Conservation (phyloP, 2,329 filamentous ascomycete species). For the Neocucurbitaria cava region DNA sequence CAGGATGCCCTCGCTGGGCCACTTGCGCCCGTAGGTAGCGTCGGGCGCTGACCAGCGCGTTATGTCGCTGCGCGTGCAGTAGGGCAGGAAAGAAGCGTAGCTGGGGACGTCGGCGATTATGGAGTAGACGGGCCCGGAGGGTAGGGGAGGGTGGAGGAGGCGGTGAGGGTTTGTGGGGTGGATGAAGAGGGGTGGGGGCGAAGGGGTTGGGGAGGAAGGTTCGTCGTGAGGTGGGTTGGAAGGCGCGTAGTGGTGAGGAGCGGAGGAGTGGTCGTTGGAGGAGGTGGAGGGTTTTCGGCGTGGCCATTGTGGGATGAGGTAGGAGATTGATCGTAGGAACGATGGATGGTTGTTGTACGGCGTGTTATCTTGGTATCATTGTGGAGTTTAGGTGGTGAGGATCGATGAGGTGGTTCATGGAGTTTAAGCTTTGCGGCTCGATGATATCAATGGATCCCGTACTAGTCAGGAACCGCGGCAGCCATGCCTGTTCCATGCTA, state of each 20-base stretch:
- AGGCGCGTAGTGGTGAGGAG: slow-evolving; percentile 47
- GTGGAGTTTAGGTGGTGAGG: background rate
- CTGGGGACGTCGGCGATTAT: slow-evolving; percentile 84
- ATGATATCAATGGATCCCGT: no score
- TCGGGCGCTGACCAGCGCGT: slow-evolving; percentile 72
- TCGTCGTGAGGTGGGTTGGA: slow-evolving; percentile 42
- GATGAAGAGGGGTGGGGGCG: slow-evolving; percentile 50
- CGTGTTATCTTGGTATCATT: slow-evolving; percentile 28
- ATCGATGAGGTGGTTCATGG: slow-evolving; percentile 5
- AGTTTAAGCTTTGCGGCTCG: slow-evolving; percentile 31
- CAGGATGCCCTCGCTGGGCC: slow-evolving; percentile 78
- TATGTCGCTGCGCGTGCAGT: slow-evolving; percentile 79
- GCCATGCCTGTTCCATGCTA: slow-evolving; percentile 7
- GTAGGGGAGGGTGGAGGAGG: slow-evolving; percentile 80
- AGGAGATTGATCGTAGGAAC: background rate
- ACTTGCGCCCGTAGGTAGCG: slow-evolving; percentile 56
- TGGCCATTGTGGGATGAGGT: slow-evolving; percentile 29
- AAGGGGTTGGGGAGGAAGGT: slow-evolving; percentile 54
- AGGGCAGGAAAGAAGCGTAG: slow-evolving; percentile 89
- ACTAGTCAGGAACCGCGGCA: slow-evolving; percentile 27
- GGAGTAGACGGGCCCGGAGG: slow-evolving; percentile 73
- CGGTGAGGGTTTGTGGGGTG: slow-evolving; percentile 70
- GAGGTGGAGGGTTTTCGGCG: slow-evolving; percentile 35
- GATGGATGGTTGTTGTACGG: background rate
- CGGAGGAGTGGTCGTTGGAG: slow-evolving; percentile 45